These are phyloP conservation scores for Leucocoprinus leucothites DNA, from an alignment of 768 basidiomycete genomes.

Conservation along the genomic window DNA sequence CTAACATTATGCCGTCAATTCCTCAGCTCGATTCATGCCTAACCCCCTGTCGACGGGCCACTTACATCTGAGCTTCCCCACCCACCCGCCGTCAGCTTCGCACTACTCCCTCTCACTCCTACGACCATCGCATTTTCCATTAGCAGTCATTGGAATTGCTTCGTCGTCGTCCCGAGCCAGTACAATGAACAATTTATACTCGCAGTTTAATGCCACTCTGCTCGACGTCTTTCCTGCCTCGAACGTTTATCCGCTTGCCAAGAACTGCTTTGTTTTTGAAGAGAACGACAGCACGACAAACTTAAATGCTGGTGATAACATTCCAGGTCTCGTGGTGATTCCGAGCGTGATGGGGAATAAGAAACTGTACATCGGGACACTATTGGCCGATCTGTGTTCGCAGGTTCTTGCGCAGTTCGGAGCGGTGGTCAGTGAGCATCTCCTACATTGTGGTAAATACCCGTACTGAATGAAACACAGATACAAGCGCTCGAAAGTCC, in stretches of 20 bases:
- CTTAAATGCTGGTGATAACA: slow-evolving; percentile 51
- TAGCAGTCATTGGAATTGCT: slow-evolving; percentile 90
- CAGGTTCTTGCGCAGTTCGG: slow-evolving; percentile 85
- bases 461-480: slow-evolving; percentile 34
- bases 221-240: slow-evolving; percentile 64
- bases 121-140: slow-evolving; percentile 75
- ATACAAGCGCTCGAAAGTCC: slow-evolving; percentile 78
- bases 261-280: slow-evolving; percentile 85
- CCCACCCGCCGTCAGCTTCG: slow-evolving; percentile 69
- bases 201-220: slow-evolving; percentile 65
- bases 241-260: slow-evolving; percentile 73
- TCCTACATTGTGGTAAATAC: neutral
- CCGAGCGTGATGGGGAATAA: slow-evolving; percentile 87
- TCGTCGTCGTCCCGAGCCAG: slow-evolving; percentile 57
- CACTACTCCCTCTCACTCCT: slow-evolving; percentile 70
- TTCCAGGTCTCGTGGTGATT: slow-evolving; percentile 70
- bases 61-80: slow-evolving; percentile 76
- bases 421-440: slow-evolving; percentile 57
- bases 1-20: slow-evolving; percentile 11
- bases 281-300: slow-evolving; percentile 57
- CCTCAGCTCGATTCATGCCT: slow-evolving; percentile 74
- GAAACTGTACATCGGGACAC: slow-evolving; percentile 80
- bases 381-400: slow-evolving; percentile 87
- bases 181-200: slow-evolving; percentile 47
- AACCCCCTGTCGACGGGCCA: slow-evolving; percentile 70